phyloP scores from a whole-genome alignment of 2,329 filamentous ascomycete genomes.

The Alternaria gansuensis region DNA sequence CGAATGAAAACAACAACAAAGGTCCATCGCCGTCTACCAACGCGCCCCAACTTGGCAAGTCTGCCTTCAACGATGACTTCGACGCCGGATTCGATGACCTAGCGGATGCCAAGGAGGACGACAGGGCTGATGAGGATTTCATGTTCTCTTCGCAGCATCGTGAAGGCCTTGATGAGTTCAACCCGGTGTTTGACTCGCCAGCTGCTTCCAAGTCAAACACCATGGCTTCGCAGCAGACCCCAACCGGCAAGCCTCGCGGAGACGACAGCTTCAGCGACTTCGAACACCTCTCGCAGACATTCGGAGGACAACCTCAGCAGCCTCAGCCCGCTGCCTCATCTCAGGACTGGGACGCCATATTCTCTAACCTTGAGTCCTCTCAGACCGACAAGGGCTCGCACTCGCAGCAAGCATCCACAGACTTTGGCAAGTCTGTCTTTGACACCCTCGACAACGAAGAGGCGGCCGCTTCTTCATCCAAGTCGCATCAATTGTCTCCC shows the following conservation, averaged over 20 bases:
- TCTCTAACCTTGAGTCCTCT: slow-evolving; percentile 75
- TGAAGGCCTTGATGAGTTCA: slow-evolving; percentile 79
- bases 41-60: slow-evolving; percentile 54
- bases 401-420: slow-evolving; percentile 46
- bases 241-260: slow-evolving; percentile 49
- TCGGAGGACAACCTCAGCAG: slow-evolving; percentile 52
- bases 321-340: slow-evolving; percentile 54
- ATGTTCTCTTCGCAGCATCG: slow-evolving; percentile 70
- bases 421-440: slow-evolving; percentile 51
- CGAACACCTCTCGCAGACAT: slow-evolving; percentile 55
- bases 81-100: slow-evolving; percentile 84
- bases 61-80: slow-evolving; percentile 75
- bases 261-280: slow-evolving; percentile 62
- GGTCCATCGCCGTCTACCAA: slow-evolving; percentile 41
- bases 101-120: slow-evolving; percentile 80
- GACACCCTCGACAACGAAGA: slow-evolving; percentile 49
- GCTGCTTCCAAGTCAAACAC: slow-evolving; percentile 60
- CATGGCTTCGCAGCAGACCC: slow-evolving; percentile 56
- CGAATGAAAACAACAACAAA: slow-evolving; percentile 44
- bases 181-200: slow-evolving; percentile 79
- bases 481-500: slow-evolving; percentile 28
- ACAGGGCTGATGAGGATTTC: slow-evolving; percentile 79
- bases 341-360: slow-evolving; percentile 96
- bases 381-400: slow-evolving; percentile 45
- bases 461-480: slow-evolving; percentile 43